Evolutionary conservation across 192 early-diverging fungal genomes (phyloP).

Genomic region (Backusella liffmaniae): DNA sequence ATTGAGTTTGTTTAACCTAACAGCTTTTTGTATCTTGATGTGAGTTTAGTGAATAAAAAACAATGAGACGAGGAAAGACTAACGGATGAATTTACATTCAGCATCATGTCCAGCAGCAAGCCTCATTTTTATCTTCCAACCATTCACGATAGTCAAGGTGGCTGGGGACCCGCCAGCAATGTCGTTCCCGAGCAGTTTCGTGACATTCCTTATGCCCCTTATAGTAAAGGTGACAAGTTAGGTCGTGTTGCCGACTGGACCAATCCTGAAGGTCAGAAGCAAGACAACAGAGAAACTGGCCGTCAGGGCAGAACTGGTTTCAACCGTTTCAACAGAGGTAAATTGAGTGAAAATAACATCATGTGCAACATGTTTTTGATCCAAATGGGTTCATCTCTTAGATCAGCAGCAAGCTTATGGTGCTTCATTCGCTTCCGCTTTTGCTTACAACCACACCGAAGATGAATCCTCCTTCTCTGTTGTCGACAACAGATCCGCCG

Average conservation of each 20-base stretch:
- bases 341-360: not conserved
- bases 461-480: constrained; percentile 97
- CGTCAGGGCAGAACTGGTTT: constrained; percentile 44
- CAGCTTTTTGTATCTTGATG: constrained; percentile 4
- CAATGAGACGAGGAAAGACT: not conserved
- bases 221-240: constrained; percentile 93
- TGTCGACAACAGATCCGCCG: constrained; percentile 73
- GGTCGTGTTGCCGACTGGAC: constrained; percentile 96
- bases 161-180: constrained; percentile 81
- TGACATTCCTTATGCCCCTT: constrained; percentile 93
- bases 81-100: not conserved
- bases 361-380: not conserved
- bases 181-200: constrained; percentile 63
- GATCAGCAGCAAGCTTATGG: constrained; percentile 83
- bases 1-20: constrained; percentile 5
- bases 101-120: constrained; percentile 12
- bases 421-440: constrained; percentile 76
- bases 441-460: constrained; percentile 84
- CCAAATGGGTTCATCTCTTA: not conserved
- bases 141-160: constrained; percentile 78
- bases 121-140: constrained; percentile 72
- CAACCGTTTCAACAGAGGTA: constrained; percentile 41
- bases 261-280: constrained; percentile 51
- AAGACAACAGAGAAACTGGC: constrained; percentile 59
- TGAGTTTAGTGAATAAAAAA: not conserved